Percentiles rank a stretch among this genome's conserved stretches.
Evolutionary conservation across 129 eudicot species (phyloP).

Genomic region (sunflower (Helianthus annuus)): DNA sequence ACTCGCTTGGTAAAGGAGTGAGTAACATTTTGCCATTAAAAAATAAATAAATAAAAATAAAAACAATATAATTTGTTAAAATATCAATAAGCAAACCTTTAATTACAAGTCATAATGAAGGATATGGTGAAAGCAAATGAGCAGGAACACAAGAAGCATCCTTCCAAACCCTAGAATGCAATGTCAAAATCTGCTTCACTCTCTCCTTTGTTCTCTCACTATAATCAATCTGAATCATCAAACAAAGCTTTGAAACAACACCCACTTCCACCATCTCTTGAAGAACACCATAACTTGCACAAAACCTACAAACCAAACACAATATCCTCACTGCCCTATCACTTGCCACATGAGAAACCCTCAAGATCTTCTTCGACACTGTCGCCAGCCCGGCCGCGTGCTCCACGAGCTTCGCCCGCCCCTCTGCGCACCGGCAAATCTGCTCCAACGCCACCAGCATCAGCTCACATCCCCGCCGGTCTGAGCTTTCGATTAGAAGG

Average conservation of each 20-base stretch:
- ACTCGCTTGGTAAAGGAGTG: too few species aligned
- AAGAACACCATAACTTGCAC: conserved; percentile 37
- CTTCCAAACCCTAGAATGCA: conserved; percentile 64
- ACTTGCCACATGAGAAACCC: conserved; percentile 63
- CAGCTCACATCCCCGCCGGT: conserved; percentile 49
- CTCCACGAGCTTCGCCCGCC: conserved; percentile 48
- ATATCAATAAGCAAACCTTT: neutral
- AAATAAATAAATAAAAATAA: too few species aligned
- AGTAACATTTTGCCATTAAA: too few species aligned
- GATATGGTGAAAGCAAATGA: conserved; percentile 44
- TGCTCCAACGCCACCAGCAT: conserved; percentile 45
- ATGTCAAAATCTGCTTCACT: conserved; percentile 49
- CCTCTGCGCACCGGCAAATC: conserved; percentile 63
- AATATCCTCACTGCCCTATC: conserved; percentile 57
- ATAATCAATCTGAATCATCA: conserved; percentile 61
- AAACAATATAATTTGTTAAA: neutral
- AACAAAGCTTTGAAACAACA: conserved; percentile 61
- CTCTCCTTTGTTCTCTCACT: conserved; percentile 53
- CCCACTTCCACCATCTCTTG: conserved; percentile 69
- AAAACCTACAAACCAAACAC: conserved; percentile 42
- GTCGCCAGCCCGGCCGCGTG: conserved; percentile 67
- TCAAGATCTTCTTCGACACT: conserved; percentile 65
- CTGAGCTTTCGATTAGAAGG: conserved; percentile 40
- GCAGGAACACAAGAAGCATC: conserved; percentile 55
- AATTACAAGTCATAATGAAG: conserved; percentile 20